phyloP scores from a whole-genome alignment of 495 filamentous ascomycete genomes.

The Penicillium canariense region DNA sequence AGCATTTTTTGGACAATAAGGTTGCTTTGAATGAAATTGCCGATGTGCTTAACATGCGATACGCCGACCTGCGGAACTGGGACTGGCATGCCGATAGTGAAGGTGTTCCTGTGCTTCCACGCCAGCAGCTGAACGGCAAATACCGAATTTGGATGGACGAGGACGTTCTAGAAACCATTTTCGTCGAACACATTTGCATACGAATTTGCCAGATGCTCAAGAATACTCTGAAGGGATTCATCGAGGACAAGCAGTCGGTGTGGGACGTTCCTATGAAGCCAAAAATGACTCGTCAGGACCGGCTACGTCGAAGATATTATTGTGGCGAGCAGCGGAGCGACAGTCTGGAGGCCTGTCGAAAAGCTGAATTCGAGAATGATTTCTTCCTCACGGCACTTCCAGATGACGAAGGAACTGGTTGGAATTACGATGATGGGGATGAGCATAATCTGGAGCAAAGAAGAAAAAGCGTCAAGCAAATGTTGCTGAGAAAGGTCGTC shows the following conservation, averaged over 20 bases:
- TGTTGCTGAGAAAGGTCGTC: constrained; percentile 52
- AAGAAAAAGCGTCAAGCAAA: constrained; percentile 51
- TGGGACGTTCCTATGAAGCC: constrained; percentile 39
- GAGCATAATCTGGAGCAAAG: constrained; percentile 15
- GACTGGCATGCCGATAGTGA: constrained; percentile 49
- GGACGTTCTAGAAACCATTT: constrained; percentile 60
- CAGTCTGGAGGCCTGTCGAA: constrained; percentile 22
- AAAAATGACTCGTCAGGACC: constrained; percentile 17
- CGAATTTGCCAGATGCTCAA: constrained; percentile 55
- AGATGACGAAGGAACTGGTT: constrained; percentile 10
- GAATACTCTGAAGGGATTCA: constrained; percentile 38
- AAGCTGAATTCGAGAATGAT: constrained; percentile 23
- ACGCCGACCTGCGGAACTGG: constrained; percentile 53
- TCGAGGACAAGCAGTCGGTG: constrained; percentile 29
- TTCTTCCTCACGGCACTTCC: constrained; percentile 49
- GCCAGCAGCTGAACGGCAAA: constrained; percentile 52
- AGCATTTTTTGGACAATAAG: constrained; percentile 49
- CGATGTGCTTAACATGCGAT: constrained; percentile 61
- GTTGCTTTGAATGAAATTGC: constrained; percentile 53
- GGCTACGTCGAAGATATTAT: constrained; percentile 28
- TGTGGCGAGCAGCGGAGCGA: neutral
- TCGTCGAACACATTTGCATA: constrained; percentile 57
- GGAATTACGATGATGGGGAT: constrained; percentile 20
- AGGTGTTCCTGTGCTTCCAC: constrained; percentile 45
- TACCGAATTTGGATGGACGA: constrained; percentile 59